Conservation (phyloP, 208 protist genomes). For the Wallacemonas sp. region DNA sequence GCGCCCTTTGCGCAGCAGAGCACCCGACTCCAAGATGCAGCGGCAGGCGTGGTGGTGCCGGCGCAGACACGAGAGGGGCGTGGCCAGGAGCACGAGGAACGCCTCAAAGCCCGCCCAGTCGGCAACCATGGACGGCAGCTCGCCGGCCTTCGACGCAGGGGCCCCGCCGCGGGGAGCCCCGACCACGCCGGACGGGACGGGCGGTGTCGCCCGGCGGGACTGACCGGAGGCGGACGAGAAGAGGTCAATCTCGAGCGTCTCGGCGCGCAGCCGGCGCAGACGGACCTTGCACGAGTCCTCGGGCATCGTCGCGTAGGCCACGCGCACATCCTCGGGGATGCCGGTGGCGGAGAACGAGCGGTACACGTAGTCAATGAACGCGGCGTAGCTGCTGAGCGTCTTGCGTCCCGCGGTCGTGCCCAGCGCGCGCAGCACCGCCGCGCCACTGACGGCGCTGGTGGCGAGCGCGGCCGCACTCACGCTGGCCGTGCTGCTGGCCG, state of each 20-base stretch:
- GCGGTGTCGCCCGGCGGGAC: background rate
- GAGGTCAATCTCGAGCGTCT: conserved; percentile 9
- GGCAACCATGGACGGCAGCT: conserved; percentile 44
- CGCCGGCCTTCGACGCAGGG: background rate
- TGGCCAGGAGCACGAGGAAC: conserved; percentile 65
- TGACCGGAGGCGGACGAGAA: background rate
- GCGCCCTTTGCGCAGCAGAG: conserved; percentile 32
- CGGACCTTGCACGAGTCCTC: conserved; percentile 24
- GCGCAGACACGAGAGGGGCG: conserved; percentile 63
- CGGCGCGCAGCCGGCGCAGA: background rate
- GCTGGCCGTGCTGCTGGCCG: background rate
- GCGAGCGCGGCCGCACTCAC: background rate
- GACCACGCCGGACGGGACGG: conserved; percentile 3
- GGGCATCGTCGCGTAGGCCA: conserved; percentile 27
- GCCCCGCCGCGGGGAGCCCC: background rate
- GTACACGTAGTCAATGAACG: conserved; percentile 65
- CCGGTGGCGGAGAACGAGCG: conserved; percentile 45
- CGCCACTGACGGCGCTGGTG: background rate
- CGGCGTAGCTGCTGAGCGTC: conserved; percentile 23
- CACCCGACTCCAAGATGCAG: conserved; percentile 63
- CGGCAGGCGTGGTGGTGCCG: conserved; percentile 72
- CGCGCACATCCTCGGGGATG: conserved; percentile 47
- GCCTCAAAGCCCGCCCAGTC: conserved; percentile 78
- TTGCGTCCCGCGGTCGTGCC: conserved; percentile 16
- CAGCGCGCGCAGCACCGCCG: conserved; percentile 21